Base-by-base conservation (phyloP, 805 yeast species). In the Ogataea methanolica region DNA sequence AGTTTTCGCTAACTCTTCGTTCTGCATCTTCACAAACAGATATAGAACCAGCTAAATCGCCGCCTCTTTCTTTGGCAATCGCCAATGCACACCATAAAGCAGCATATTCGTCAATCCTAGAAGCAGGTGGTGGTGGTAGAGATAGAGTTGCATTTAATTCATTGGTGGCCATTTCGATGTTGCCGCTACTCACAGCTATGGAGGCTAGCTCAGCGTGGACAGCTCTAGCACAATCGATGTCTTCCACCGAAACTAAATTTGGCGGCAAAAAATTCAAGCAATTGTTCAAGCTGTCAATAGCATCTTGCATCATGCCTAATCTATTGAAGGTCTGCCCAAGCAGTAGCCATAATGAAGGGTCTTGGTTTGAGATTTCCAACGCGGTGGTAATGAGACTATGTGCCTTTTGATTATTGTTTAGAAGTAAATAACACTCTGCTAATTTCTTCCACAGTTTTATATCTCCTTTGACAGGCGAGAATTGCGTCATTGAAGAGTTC, bases 131-230 rank as follows among this genome's bases (percentile, higher is more conserved):
- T 5, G 78, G 71, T 0, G 82, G 80, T 33, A 80, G 62, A 26
- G 76, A 66, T 41, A 79, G 61, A 1, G 83, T 78, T 1, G 74
- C 71, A 16, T 72, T 70, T 36, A 80, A 57, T 57, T 81, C 85
- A 8, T 69, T 60, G 9, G 73, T 70, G n/a, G 80, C 76, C 42
- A 65, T 55, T 46, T 78, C 80, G 36, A 73, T 65, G 54, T 79
- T 73, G 16, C 76, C 76, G 26, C 78, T 77, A 7, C 74, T 69
- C 1, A 76, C 72, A 2, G 79, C 77, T n/a, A 80, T 66, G 5
- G 76, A 75, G 0, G 83, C 84, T 41, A 81, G 63, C 54, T 79
- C 82, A 4, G 78, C 73, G 62, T 79, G 83, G 3, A 76, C 74
- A 15, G 74, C 68, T 45, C 82, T 66, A 0, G 79, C 75, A 1